Evolutionary conservation across 352 stramenopile genomes (phyloP), one percentile per base, ranked within the genome.

Genomic region (Phytopythium cucurbitacearum): DNA sequence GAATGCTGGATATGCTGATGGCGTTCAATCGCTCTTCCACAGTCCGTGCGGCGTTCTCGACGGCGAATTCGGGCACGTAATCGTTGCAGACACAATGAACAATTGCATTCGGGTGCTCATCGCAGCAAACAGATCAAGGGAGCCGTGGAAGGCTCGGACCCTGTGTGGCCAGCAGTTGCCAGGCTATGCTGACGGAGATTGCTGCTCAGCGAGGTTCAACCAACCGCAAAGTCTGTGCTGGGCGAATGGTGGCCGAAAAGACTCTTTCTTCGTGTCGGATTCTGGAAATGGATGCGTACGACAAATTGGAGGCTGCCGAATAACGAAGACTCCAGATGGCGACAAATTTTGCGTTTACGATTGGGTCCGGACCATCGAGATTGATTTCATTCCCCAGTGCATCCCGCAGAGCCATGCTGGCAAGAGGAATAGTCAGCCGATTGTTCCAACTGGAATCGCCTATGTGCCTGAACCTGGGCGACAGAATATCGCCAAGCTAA

Each of bases 21-120:
- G 71, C 38, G 48, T 44, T 15, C 62, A 34, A 33, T 64, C 68
- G 9, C 51, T 85, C 21, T 82, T 85, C 51, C 60, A 69, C 51
- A 75, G 66, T 47, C 73, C 73, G 4, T 70, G 53, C 4, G 65
- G 55, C 0, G 15, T 81, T 16, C 48, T 77, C 10, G 56, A 68
- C 43, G 67, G 69, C 0, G 15, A 45, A 5, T 28, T 52, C 49
- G 64, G 69, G 0, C 69, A 76, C 16, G 35, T 85, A 13, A 36
- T 85, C 3, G 68, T 85, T 32, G 69, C 71, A 1, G 73, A 85
- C 33, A 82, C 71, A 3, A 82, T 82, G 71, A 82, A 82, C 47
- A 75, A 85, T 35, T 80, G 71, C 66, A 71, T 85, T 51, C 68
- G 70, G 32, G 69, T 59, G 33, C 40, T 84, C 4, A 7, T 59